Evolutionary conservation across 805 yeast species (phyloP), one percentile per base, ranked within the genome.

Genomic region (Sugiyamaella mastotermitis): DNA sequence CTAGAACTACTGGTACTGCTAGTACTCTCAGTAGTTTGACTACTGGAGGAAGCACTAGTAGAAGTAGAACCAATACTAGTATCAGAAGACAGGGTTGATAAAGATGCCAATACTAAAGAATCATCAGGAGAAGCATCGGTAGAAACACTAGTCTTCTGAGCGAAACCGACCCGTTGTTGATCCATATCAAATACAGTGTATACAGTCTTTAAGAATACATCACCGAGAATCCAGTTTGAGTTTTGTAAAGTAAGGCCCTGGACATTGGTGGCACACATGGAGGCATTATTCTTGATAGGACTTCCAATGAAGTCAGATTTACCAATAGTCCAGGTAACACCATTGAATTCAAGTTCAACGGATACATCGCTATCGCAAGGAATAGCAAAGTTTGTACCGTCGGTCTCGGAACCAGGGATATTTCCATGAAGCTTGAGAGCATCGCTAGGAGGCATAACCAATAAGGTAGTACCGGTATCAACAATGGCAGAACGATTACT

Each of bases 391-490:
- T 74, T 78, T 16, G 73, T 66, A n/a, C 78, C 76, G 55, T 79
- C 84, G 5, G 79, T 66, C 42, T 73, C 56, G 5, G 76, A 62
- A 25, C 62, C 55, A 11, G 53, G 46, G 37, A 80, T 77, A 48
- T 63, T 73, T 3, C 78, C 57, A 51, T 79, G 84, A 11, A 78
- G 39, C 16, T 45, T 60, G 28, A 65, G 41, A 1, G 84, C 83
- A 50, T 79, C 84, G 17, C 55, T 60, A 9, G 68, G 56, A 4
- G 82, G 76, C 30, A 77, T 56, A 3, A 74, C 73, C 18, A 79
- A 56, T 3, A 80, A 71, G 0, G 84, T 78, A 2, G 85, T 78
- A 16, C 85, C 86, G 5, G 81, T 73, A 53, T 79, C 86, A 15
- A 79, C 61, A 20, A 78, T 64, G 5, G 76, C 78, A 16, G 43